These are phyloP conservation scores for Stemphylium lycopersici DNA, from an alignment of 2,329 filamentous ascomycete genomes.

Conservation along the genomic window DNA sequence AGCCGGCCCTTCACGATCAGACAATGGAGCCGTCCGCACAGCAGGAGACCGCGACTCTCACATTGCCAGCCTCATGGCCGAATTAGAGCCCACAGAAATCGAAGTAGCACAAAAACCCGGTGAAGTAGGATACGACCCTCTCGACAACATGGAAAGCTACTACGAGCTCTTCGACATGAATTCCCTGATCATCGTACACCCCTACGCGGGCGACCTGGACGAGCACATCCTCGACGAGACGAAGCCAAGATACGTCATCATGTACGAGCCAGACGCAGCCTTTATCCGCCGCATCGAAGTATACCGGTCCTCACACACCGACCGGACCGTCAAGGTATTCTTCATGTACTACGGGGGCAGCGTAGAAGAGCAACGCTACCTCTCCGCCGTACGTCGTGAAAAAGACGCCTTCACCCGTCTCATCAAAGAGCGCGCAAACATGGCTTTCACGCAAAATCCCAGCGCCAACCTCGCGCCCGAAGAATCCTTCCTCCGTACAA, in stretches of 20 bases:
- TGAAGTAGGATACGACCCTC: slow-evolving; percentile 76
- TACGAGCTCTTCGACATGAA: slow-evolving; percentile 92
- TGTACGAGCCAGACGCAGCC: slow-evolving; percentile 95
- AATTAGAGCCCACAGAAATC: slow-evolving; percentile 79
- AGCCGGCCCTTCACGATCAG: slow-evolving; percentile 65
- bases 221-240: slow-evolving; percentile 96
- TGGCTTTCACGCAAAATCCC: slow-evolving; percentile 86
- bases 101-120: slow-evolving; percentile 74
- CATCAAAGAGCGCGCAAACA: slow-evolving; percentile 90
- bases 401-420: slow-evolving; percentile 95
- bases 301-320: slow-evolving; percentile 91
- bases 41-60: slow-evolving; percentile 84
- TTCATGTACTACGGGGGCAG: slow-evolving; percentile 96
- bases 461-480: slow-evolving; percentile 73
- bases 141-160: slow-evolving; percentile 90
- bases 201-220: slow-evolving; percentile 94
- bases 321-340: slow-evolving; percentile 88
- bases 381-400: slow-evolving; percentile 87
- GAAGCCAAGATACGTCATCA: slow-evolving; percentile 92
- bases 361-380: slow-evolving; percentile 92
- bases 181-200: slow-evolving; percentile 85
- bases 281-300: slow-evolving; percentile 96
- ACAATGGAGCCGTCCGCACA: slow-evolving; percentile 74
- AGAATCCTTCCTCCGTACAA: slow-evolving; percentile 88
- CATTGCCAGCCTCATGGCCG: slow-evolving; percentile 80